These are phyloP conservation scores for Alternaria rosae DNA, from an alignment of 2,329 filamentous ascomycete species.

Conservation along the genomic window DNA sequence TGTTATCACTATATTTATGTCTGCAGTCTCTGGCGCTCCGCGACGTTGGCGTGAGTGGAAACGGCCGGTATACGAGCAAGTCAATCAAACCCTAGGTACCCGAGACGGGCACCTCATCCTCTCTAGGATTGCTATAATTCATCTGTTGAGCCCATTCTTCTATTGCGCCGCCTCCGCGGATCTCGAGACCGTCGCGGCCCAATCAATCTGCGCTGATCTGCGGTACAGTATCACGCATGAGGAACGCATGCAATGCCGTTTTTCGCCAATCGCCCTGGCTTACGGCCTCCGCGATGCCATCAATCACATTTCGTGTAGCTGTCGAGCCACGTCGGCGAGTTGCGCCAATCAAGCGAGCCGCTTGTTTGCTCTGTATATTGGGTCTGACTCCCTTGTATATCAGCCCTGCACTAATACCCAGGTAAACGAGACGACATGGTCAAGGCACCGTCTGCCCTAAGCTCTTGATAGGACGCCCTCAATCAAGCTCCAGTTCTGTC, in stretches of 20 bases:
- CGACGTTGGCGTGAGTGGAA: constrained; percentile 35
- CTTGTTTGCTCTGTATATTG: constrained; percentile 36
- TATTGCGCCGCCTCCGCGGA: constrained; percentile 22
- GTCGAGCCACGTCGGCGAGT: constrained; percentile 13
- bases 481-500: constrained; percentile 28
- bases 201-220: constrained; percentile 47
- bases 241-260: constrained; percentile 45
- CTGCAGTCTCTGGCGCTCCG: constrained; percentile 24
- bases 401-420: constrained; percentile 30
- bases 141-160: constrained; percentile 29
- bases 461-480: constrained; percentile 36
- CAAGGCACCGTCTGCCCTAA: constrained; percentile 25
- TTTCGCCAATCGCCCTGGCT: constrained; percentile 36
- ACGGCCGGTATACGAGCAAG: constrained; percentile 44
- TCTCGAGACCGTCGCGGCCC: constrained; percentile 25
- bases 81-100: constrained; percentile 45
- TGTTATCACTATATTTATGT: constrained; percentile 29
- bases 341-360: constrained; percentile 10
- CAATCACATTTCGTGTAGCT: constrained; percentile 15
- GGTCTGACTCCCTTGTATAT: constrained; percentile 24
- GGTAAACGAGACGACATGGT: constrained; percentile 19
- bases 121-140: constrained; percentile 30
- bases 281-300: constrained; percentile 20
- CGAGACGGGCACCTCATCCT: constrained; percentile 30
- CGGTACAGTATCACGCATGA: constrained; percentile 35